Evolutionary conservation across 805 yeast genomes (phyloP).

Genomic region (Candida verbasci): DNA sequence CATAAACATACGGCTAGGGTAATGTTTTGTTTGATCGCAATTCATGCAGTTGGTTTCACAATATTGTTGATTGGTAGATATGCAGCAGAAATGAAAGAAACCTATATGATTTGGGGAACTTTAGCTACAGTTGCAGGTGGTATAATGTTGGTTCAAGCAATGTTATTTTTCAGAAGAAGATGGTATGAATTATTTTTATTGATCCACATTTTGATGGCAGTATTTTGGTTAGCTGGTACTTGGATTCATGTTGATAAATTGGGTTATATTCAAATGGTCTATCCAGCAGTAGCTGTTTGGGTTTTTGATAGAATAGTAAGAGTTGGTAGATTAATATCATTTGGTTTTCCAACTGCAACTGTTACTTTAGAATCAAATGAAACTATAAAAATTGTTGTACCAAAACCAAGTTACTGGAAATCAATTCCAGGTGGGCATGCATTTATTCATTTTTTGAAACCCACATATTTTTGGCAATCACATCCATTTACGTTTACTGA

Average conservation of each 20-base stretch:
- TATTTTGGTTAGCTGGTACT: constrained; percentile 39
- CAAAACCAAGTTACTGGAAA: constrained; percentile 34
- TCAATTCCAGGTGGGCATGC: constrained; percentile 39
- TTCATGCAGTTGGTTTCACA: constrained; percentile 30
- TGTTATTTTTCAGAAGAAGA: constrained; percentile 29
- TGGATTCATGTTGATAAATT: constrained; percentile 38
- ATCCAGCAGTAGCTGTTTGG: constrained; percentile 34
- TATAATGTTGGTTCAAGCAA: constrained; percentile 25
- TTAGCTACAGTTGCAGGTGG: constrained; percentile 34
- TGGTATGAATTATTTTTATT: constrained; percentile 35
- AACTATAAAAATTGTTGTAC: constrained; percentile 31
- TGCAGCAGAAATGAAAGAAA: constrained; percentile 12
- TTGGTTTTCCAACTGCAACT: constrained; percentile 32
- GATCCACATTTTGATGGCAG: constrained; percentile 35
- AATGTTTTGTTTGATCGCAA: constrained; percentile 18
- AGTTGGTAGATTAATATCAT: constrained; percentile 21
- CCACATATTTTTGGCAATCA: constrained; percentile 38
- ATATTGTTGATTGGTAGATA: constrained; percentile 11
- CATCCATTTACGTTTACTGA: constrained; percentile 39
- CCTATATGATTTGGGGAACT: constrained; percentile 31
- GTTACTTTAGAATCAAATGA: constrained; percentile 30
- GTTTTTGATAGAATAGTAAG: constrained; percentile 30
- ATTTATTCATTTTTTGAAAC: constrained; percentile 31
- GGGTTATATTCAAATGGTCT: constrained; percentile 27
- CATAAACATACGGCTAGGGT: constrained; percentile 44